Conservation (phyloP, 2,329 filamentous ascomycete species). For the Trichoderma simmonsii region DNA sequence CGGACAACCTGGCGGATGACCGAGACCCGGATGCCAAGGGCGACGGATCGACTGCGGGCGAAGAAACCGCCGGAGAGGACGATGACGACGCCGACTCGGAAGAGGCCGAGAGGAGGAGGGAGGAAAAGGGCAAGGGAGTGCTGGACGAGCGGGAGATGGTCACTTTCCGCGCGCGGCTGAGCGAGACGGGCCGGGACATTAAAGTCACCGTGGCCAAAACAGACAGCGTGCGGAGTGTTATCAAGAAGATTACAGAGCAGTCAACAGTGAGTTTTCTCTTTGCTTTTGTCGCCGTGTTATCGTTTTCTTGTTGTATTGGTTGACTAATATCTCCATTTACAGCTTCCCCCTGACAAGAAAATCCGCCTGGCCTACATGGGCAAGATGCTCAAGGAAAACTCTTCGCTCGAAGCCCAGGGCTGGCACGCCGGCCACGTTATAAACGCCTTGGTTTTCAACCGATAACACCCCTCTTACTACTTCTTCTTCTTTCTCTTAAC, state of each 20-base stretch:
- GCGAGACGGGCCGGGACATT: conserved; percentile 65
- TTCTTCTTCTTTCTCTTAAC: not conserved
- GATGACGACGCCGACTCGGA: conserved; percentile 30
- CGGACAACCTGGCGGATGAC: conserved; percentile 50
- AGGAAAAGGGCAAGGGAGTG: conserved; percentile 60
- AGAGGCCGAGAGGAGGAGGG: conserved; percentile 41
- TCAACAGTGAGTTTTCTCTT: conserved; percentile 53
- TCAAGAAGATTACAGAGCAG: conserved; percentile 60
- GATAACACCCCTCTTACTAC: conserved; percentile 29
- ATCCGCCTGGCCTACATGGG: conserved; percentile 79
- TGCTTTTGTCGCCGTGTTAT: not conserved
- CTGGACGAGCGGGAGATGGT: conserved; percentile 53
- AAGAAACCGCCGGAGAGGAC: conserved; percentile 39
- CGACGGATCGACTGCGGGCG: conserved; percentile 38
- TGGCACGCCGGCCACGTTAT: conserved; percentile 74
- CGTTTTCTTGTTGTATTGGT: not conserved
- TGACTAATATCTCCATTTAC: not conserved
- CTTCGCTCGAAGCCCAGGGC: conserved; percentile 64
- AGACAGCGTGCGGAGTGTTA: conserved; percentile 63
- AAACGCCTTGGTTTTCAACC: conserved; percentile 68
- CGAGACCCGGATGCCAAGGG: conserved; percentile 25
- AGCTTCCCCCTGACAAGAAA: conserved; percentile 58
- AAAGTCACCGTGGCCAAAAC: conserved; percentile 53
- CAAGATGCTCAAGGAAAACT: conserved; percentile 68
- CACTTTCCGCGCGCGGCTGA: conserved; percentile 60